Evolutionary conservation across 208 protist species (phyloP), one percentile per base, ranked within the genome.

Genomic region (Acanthamoeba triangularis): DNA sequence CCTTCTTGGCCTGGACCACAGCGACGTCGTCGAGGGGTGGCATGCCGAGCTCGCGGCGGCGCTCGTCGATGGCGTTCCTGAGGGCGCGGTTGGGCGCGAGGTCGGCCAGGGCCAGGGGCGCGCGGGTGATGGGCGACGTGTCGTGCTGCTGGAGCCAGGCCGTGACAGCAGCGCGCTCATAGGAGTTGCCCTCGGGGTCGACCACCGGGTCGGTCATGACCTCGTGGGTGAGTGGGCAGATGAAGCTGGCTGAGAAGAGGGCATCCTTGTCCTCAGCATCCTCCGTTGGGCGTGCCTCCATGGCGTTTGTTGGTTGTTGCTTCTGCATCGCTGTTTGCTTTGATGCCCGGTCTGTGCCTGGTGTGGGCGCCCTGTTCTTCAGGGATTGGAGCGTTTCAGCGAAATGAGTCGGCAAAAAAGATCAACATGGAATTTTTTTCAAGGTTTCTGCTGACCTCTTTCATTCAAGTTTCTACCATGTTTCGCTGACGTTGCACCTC

Each of bases 71-170:
- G 63, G 65, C 80, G 35, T 95, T 91, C 13, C 44, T 23, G 13
- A 78, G 72, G 25, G 76, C 80, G n/a, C 94, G 59, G 94, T 95
- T 95, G n/a, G 94, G 94, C 18, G 96, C 76, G n/a, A 95, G 94
- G 72, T 95, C 94, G 44, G 30, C 30, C 23, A 35, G 76, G 1
- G 41, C 25, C 44, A 95, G 72, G 8, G 35, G 94, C 18, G n/a
- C 20, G 44, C 80, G 49, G 11, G 65, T 93, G 49, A 95, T 67
- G 25, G 94, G 94, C 35, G 85, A 95, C 11, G 65, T 94, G 76
- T 25, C 37, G 52, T 87, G 18, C 78, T 87, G 18, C 37, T 59
- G 1, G 44, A 87, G 78, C 78, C 78, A 87, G 41, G 78, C 78
- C 52, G 28, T 25, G 25, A 91, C 69, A 52, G 84, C 84, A 3